Base-by-base conservation (phyloP, 768 basidiomycete species). In the Psilocybe cubensis region DNA sequence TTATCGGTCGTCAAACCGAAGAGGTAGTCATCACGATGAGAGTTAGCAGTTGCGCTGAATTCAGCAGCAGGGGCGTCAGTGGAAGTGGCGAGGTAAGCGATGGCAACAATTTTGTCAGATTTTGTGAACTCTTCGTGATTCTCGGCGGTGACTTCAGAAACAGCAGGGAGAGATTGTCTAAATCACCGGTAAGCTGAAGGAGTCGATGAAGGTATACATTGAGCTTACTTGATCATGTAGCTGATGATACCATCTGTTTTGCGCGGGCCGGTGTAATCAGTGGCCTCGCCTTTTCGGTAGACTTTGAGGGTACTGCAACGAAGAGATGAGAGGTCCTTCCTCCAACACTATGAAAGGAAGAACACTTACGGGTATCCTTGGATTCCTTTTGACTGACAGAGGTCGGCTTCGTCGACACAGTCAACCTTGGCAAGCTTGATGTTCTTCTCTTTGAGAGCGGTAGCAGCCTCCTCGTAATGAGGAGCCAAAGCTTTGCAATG, bases 401-500 rank as follows among this genome's bases (percentile, higher is more conserved):
- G 84, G 52, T 96, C 95, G 23, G 89, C 85, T 67, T 98, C 81
- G 61, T 92, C 95, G 43, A 97, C 96, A 73, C 96, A 98, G 79
- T 98, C 94, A 49, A 98, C 96, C 71, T 98, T 96, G 63, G 95
- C 95, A 52, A 99, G 75, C 72, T 90, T 90, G 76, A 99, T 93
- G 72, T 81, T 81, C 71, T 88, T 91, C 62, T 88, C 89, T 78
- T 96, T 97, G 72, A 99, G 87, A 31, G 85, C 78, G 10, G 96
- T 96, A 1, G 97, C 95, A 3, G 97, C 96, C 71, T 91, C 88
- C 70, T 96, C 93, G 63, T 96, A 96, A 61, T 96, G 89, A 52
- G 95, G 95, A 20, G 94, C 94, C 52, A 97, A 82, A 29, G 94
- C 91, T 69, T 96, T 96, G 82, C 96, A 97, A 77, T 97, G 95